A percentile compares a stretch with the other conserved stretches of the same genome.
Evolutionary conservation across 2,329 filamentous ascomycete genomes (phyloP).

Genomic region (Dothistroma pini): DNA sequence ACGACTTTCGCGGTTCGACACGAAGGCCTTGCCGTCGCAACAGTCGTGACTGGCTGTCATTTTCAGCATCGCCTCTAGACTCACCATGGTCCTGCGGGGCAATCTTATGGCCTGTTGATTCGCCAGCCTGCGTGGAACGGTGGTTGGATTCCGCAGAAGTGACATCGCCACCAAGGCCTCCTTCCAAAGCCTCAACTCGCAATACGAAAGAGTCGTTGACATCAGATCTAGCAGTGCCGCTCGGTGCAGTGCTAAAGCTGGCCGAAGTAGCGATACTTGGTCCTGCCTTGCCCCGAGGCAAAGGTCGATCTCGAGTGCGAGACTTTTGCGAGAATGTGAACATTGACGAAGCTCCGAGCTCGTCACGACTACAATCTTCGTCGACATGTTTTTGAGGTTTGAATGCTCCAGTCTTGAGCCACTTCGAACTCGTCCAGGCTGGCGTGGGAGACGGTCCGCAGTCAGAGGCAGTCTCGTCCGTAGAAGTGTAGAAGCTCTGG

Average conservation of each 20-base stretch:
- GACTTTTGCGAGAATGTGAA: conserved; percentile 17
- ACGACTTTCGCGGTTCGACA: conserved; percentile 16
- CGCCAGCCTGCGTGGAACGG: background rate
- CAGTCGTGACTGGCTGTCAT: conserved; percentile 13
- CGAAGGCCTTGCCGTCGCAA: conserved; percentile 12
- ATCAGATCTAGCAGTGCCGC: background rate
- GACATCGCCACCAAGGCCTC: background rate
- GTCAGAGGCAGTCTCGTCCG: conserved; percentile 13
- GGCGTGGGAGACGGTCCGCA: conserved; percentile 23
- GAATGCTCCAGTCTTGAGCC: conserved; percentile 19
- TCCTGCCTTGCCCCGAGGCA: background rate
- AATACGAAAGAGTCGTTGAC: background rate
- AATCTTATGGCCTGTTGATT: background rate
- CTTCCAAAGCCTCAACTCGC: background rate
- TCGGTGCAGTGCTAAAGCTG: background rate
- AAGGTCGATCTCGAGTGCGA: background rate
- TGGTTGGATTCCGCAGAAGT: background rate
- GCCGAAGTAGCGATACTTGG: background rate
- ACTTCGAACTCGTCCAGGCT: conserved; percentile 26
- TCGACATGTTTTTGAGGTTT: conserved; percentile 20
- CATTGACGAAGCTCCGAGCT: conserved; percentile 22
- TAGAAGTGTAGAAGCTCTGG: background rate
- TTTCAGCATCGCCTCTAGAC: background rate
- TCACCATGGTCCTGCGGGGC: conserved; percentile 1
- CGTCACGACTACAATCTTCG: conserved; percentile 25